A percentile compares a stretch with the other conserved stretches of the same genome.
Evolutionary conservation across 129 eudicot genomes (phyloP).

Genomic region (sunflower (Helianthus annuus)): DNA sequence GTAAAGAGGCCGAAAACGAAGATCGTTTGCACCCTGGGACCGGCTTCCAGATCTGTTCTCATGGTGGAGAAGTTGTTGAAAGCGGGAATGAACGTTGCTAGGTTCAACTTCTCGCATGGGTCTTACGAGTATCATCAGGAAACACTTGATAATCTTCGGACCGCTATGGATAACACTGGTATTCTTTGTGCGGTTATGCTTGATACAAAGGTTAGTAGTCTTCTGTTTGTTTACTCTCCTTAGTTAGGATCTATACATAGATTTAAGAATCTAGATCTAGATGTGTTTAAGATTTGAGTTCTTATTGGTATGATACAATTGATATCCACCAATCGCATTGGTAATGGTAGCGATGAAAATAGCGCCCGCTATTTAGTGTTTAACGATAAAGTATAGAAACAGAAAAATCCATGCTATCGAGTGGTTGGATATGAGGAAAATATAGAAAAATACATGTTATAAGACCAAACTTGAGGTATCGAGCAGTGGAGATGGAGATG

Average conservation of each 20-base stretch:
- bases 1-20: conserved; percentile 53
- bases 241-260: neutral
- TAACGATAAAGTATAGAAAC: no score
- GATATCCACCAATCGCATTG: no score
- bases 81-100: conserved; percentile 68
- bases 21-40: conserved; percentile 63
- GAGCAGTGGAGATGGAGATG: no score
- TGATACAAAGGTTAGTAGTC: conserved; percentile 50
- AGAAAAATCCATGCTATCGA: no score
- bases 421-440: no score
- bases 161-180: conserved; percentile 50
- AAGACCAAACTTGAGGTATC: no score
- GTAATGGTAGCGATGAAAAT: no score
- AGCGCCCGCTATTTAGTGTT: no score
- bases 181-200: conserved; percentile 66
- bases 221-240: neutral
- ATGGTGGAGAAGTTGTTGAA: conserved; percentile 55
- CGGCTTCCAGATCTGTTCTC: conserved; percentile 57
- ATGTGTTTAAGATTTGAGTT: neutral
- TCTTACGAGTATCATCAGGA: conserved; percentile 58
- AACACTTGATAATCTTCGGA: conserved; percentile 46
- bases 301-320: no score
- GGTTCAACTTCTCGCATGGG: conserved; percentile 64
- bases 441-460: no score
- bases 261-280: neutral